These are phyloP conservation scores for Berberis vulgaris DNA, from an alignment of 164 flowering plant species.

Conservation along the genomic window DNA sequence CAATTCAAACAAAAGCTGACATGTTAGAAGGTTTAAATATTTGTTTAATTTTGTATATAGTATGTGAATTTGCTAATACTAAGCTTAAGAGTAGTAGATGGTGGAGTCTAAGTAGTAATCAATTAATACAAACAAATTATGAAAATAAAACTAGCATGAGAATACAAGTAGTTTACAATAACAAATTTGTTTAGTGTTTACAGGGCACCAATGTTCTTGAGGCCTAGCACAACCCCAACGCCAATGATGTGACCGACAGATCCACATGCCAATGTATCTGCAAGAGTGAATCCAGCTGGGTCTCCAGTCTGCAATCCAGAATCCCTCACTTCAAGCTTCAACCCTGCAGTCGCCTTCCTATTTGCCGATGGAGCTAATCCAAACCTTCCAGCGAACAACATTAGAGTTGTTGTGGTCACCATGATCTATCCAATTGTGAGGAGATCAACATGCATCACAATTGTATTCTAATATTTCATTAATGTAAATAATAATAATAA, in stretches of 20 bases:
- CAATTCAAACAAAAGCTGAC: too few relatives aligned
- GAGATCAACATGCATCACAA: background rate
- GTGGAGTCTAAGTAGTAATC: too few relatives aligned
- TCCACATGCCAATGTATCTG: constrained; percentile 93
- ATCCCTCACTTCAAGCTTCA: constrained; percentile 80
- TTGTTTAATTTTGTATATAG: too few relatives aligned
- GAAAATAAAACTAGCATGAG: too few relatives aligned
- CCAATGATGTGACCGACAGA: constrained; percentile 86
- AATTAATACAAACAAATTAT: too few relatives aligned
- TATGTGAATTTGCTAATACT: too few relatives aligned
- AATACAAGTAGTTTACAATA: too few relatives aligned
- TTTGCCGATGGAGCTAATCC: constrained; percentile 96
- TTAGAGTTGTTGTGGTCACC: constrained; percentile 67
- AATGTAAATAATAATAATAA: too few relatives aligned
- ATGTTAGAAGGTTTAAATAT: too few relatives aligned
- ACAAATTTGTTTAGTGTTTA: constrained; percentile 26
- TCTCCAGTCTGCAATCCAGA: constrained; percentile 96
- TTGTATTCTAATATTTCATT: background rate
- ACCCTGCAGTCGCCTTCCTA: constrained; percentile 87
- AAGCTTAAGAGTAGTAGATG: too few relatives aligned
- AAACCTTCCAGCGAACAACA: constrained; percentile 94
- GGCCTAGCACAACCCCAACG: constrained; percentile 91
- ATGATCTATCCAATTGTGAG: constrained; percentile 47
- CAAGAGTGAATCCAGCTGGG: constrained; percentile 94
- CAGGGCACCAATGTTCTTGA: constrained; percentile 70